A percentile compares a stretch with the other conserved stretches of the same genome.
Evolutionary conservation across 176 grass and related monocot genomes (phyloP).

Genomic region (Avena sativa): DNA sequence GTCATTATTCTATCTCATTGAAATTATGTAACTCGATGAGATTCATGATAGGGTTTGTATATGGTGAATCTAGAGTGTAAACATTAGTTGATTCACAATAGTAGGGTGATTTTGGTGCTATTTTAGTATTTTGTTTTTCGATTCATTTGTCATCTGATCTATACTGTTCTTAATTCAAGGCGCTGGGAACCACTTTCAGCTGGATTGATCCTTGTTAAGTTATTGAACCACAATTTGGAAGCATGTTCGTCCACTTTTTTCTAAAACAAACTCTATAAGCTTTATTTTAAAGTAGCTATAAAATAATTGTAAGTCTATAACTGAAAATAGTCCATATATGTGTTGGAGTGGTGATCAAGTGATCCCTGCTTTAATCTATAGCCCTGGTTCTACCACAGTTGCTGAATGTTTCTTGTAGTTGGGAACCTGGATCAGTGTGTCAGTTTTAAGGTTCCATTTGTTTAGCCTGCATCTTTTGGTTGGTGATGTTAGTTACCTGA

Average conservation of each 20-base stretch:
- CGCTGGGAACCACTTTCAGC: neutral
- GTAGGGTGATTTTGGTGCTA: neutral
- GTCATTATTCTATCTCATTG: neutral
- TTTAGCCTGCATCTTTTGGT: neutral
- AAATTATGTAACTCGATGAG: neutral
- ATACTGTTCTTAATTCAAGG: neutral
- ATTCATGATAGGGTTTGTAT: neutral
- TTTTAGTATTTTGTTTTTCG: neutral
- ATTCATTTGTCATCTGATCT: neutral
- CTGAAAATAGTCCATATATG: neutral
- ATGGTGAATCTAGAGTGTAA: neutral
- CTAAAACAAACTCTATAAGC: neutral
- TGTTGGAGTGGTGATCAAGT: neutral
- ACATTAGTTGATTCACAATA: neutral
- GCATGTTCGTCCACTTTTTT: neutral
- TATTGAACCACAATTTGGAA: neutral
- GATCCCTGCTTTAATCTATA: neutral
- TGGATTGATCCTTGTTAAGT: neutral
- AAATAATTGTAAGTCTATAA: neutral
- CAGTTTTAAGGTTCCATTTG: neutral
- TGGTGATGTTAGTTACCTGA: neutral
- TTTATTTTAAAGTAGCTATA: neutral
- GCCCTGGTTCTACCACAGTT: neutral
- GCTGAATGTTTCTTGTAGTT: neutral
- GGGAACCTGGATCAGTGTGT: neutral